Percentiles rank a stretch among this genome's conserved stretches.
Conservation (phyloP, 345 rosid species). For the Citrus hindsii region DNA sequence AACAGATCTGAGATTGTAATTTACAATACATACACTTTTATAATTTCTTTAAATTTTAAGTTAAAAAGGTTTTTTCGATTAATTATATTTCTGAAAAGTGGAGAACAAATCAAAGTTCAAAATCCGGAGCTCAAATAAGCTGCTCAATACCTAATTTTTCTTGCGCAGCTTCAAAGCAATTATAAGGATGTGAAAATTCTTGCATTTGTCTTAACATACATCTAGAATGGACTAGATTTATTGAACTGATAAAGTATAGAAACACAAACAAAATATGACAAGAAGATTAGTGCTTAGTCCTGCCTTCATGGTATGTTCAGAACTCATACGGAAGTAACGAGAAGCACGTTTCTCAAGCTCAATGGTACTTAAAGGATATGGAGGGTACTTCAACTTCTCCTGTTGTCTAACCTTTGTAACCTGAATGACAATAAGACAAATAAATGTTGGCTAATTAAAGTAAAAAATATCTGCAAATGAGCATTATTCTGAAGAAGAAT, state of each 20-base stretch:
- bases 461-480: slow-evolving; percentile 11
- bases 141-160: background rate
- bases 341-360: slow-evolving; percentile 98
- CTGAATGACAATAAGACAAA: slow-evolving; percentile 35
- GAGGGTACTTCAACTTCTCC: slow-evolving; percentile 83
- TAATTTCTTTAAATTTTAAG: background rate
- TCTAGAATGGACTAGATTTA: background rate
- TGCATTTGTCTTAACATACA: background rate
- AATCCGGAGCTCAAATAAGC: background rate
- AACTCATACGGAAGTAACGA: slow-evolving; percentile 88
- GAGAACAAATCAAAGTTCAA: background rate
- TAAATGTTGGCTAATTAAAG: slow-evolving; percentile 9
- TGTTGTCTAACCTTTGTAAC: slow-evolving; percentile 76
- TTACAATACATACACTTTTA: background rate
- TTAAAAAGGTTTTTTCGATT: background rate
- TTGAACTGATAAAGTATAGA: background rate
- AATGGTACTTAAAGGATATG: slow-evolving; percentile 90
- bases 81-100: background rate
- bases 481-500: slow-evolving; percentile 5
- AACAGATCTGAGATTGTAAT: background rate
- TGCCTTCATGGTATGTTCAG: slow-evolving; percentile 97
- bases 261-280: background rate
- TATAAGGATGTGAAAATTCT: background rate
- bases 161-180: background rate
- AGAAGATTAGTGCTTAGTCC: background rate